These are phyloP conservation scores for Tremellales sp. DNA, from an alignment of 1,284 basidiomycete genomes.

Conservation along the genomic window DNA sequence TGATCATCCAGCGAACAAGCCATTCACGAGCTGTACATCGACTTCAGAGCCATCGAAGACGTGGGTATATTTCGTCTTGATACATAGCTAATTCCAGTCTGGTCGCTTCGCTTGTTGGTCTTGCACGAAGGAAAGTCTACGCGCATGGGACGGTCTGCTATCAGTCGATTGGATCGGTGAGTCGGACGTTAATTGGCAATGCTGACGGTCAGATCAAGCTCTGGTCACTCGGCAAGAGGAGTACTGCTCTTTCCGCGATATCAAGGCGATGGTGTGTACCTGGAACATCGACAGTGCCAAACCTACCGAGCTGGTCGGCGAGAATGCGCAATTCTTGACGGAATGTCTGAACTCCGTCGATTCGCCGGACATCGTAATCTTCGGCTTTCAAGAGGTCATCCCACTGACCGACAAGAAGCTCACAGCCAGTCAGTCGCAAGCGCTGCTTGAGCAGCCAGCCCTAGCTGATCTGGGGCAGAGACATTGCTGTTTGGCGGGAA, in stretches of 20 bases:
- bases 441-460: not conserved
- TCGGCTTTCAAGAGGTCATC: slow-evolving; percentile 94
- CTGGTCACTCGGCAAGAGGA: slow-evolving; percentile 67
- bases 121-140: slow-evolving; percentile 71
- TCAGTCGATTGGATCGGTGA: slow-evolving; percentile 79
- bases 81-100: slow-evolving; percentile 21
- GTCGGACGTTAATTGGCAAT: slow-evolving; percentile 27
- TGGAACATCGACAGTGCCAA: slow-evolving; percentile 92
- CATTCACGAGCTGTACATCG: slow-evolving; percentile 65
- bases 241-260: slow-evolving; percentile 73
- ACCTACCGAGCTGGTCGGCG: slow-evolving; percentile 66
- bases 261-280: slow-evolving; percentile 77
- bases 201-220: slow-evolving; percentile 59
- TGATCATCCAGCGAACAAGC: slow-evolving; percentile 52
- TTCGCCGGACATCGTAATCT: slow-evolving; percentile 80
- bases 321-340: slow-evolving; percentile 68
- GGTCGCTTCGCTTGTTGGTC: slow-evolving; percentile 67
- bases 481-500: slow-evolving; percentile 71
- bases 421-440: slow-evolving; percentile 61
- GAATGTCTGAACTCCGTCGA: slow-evolving; percentile 66
- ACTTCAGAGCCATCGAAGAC: slow-evolving; percentile 66
- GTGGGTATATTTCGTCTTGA: slow-evolving; percentile 43
- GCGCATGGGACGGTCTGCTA: slow-evolving; percentile 87
- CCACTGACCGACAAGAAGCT: slow-evolving; percentile 88
- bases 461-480: slow-evolving; percentile 50